Conservation (phyloP, 1,284 basidiomycete genomes). For the Fomes fomentarius region DNA sequence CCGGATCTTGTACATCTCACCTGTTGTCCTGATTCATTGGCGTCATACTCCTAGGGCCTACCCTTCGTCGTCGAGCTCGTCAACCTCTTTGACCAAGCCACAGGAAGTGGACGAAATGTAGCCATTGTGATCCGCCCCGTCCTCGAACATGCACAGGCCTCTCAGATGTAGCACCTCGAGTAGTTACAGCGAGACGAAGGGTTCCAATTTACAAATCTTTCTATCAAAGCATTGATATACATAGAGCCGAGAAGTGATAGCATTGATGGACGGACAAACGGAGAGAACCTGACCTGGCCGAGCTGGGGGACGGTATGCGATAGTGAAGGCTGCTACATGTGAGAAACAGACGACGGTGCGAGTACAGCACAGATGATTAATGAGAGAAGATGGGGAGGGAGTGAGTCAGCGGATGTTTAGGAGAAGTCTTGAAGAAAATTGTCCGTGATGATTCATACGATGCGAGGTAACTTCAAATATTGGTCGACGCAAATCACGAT, state of each 20-base stretch:
- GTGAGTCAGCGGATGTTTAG: no score
- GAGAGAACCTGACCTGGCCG: background rate
- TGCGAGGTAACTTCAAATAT: no score
- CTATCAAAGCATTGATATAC: constrained; percentile 16
- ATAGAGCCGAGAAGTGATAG: background rate
- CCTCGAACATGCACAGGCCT: background rate
- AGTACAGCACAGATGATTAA: constrained; percentile 16
- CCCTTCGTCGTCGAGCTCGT: constrained; percentile 46
- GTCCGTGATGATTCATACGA: no score
- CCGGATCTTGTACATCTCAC: background rate
- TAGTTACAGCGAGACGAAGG: no score
- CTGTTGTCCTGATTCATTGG: background rate
- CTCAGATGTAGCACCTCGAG: no score
- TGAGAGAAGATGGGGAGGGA: background rate
- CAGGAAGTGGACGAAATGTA: constrained; percentile 67
- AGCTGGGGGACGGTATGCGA: no score
- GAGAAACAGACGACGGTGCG: constrained; percentile 21
- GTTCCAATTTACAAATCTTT: background rate
- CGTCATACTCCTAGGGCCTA: constrained; percentile 16
- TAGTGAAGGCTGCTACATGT: constrained; percentile 25
- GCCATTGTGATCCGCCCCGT: constrained; percentile 39
- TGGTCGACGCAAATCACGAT: background rate
- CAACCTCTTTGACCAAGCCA: constrained; percentile 68
- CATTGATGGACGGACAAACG: no score
- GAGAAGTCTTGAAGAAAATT: no score